These are phyloP conservation scores for Selenicereus undatus DNA, from an alignment of 148 eudicot species.

Conservation along the genomic window DNA sequence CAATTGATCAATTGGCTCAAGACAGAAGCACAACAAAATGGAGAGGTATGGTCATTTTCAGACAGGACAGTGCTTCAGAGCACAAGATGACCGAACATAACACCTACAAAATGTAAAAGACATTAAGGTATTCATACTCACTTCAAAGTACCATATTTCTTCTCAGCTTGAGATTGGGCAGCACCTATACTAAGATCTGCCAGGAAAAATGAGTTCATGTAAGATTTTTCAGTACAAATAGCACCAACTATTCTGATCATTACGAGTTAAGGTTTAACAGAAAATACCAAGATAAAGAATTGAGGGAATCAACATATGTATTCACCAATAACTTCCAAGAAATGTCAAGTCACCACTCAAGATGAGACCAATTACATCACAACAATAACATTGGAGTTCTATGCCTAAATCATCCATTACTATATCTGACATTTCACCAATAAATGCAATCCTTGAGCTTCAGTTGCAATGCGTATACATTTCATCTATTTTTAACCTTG, in stretches of 20 bases:
- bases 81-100: background rate
- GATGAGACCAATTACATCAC: no score
- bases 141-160: constrained; percentile 21
- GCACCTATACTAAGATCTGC: constrained; percentile 7
- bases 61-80: background rate
- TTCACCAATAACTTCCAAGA: no score
- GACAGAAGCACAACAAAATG: background rate
- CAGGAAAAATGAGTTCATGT: background rate
- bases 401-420: no score
- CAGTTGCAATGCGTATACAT: no score
- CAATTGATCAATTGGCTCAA: background rate
- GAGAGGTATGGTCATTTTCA: background rate
- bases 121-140: background rate
- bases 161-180: constrained; percentile 1
- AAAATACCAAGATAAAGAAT: no score
- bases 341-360: no score
- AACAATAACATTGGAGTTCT: no score
- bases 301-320: no score
- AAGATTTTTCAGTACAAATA: constrained; percentile 3
- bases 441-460: no score
- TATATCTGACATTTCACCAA: no score
- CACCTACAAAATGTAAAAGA: background rate
- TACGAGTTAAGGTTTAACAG: no score
- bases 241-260: background rate
- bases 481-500: no score